Conservation (phyloP, 2,329 filamentous ascomycete species). For the Dothidotthia symphoricarpi region DNA sequence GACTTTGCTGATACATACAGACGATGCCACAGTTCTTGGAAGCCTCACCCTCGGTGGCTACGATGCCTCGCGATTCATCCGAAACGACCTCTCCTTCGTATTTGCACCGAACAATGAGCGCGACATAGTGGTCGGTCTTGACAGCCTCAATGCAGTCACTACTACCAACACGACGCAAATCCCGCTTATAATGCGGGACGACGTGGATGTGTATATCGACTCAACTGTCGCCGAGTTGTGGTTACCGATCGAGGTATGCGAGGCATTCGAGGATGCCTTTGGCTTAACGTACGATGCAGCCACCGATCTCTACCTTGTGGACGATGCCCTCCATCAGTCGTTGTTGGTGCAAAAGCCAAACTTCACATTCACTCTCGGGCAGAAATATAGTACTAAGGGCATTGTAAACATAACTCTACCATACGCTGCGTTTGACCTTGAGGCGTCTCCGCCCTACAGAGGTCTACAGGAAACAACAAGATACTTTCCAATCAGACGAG, state of each 20-base stretch:
- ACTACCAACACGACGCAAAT: constrained; percentile 27
- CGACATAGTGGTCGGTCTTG: constrained; percentile 59
- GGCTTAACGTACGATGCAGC: constrained; percentile 64
- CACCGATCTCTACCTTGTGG: constrained; percentile 64
- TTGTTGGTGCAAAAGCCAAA: constrained; percentile 46
- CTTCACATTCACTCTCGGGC: constrained; percentile 47
- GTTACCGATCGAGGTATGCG: constrained; percentile 55
- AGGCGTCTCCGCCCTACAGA: constrained; percentile 50
- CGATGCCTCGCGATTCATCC: constrained; percentile 61
- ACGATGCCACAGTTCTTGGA: constrained; percentile 36
- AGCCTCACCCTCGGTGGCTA: constrained; percentile 68
- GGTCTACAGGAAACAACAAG: constrained; percentile 59
- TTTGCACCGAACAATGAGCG: constrained; percentile 57
- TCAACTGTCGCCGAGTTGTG: constrained; percentile 52
- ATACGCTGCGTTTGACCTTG: constrained; percentile 52
- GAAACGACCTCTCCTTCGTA: constrained; percentile 61
- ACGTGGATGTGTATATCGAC: constrained; percentile 49
- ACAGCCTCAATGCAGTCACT: constrained; percentile 40
- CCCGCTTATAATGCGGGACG: constrained; percentile 35
- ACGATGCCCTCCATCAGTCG: constrained; percentile 55
- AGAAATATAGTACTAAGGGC: constrained; percentile 31
- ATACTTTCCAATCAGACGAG: constrained; percentile 66
- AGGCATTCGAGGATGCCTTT: constrained; percentile 62
- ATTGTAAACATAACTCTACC: constrained; percentile 49
- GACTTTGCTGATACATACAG: constrained; percentile 20